Base-by-base conservation (phyloP, 2,329 filamentous ascomycete genomes). In the Periconia sp. region DNA sequence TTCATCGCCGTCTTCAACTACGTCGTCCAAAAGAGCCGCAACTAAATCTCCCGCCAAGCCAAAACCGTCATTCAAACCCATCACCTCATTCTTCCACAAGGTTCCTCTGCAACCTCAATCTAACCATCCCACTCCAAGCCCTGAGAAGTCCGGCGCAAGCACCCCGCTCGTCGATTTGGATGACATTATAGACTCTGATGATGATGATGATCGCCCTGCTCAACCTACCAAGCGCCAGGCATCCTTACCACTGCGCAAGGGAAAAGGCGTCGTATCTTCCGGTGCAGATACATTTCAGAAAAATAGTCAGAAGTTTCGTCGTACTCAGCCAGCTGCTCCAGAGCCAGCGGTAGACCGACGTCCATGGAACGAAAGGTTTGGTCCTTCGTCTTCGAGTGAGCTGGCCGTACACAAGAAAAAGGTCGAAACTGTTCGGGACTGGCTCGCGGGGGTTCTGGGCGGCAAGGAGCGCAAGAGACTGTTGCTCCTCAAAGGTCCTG, bases 321-420 rank as follows among this genome's bases (percentile, higher is more conserved):
- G 76, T 49, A 70, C 73, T 13, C 69, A 58, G 52, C 74, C 70
- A 31, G 64, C 64, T 17, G 14, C 3, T 7, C 33, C 45, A 13
- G 15, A 31, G 18, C 59, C 71, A 13, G 61, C 73, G 1, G 19
- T 58, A 31, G 87, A 91, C 60, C 74, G 80, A 46, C 83, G 88
- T 49, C 92, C 93, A 2, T 97, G 93, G 93, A 89, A 89, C 15
- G 92, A 97, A 62, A 85, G 87, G 61, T 97, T 91, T 72, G 87
- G 84, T 2, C 93, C 93, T 0, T 66, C 72, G 2, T 88, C 83
- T 61, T 72, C 97, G 13, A 86, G 92, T 15, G 93, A 97, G 75
- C 79, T 99, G 44, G 93, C 89, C 0, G 93, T 99, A 17, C 92
- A 99, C 73, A 97, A 95, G 78, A 94, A 85, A 64, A 99, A 99